Conservation (phyloP, 768 basidiomycete genomes). For the Russula vinacea region DNA sequence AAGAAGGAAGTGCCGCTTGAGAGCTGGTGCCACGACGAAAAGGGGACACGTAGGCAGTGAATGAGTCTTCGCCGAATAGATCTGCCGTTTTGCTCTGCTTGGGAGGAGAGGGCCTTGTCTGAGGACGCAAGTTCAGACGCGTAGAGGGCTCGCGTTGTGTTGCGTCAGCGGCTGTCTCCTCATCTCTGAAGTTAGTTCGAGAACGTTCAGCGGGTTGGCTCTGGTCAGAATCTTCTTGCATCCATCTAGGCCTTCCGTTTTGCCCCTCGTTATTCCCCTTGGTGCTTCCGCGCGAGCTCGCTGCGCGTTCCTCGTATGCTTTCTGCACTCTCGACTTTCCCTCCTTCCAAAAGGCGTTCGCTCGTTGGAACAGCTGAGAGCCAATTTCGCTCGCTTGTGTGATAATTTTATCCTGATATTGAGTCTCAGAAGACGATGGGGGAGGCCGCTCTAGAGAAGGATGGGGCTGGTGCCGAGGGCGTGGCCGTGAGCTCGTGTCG, state of each 20-base stretch:
- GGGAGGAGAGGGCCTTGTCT: conserved; percentile 27
- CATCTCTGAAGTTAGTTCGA: conserved; percentile 40
- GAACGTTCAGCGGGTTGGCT: conserved; percentile 32
- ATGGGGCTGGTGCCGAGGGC: conserved; percentile 15
- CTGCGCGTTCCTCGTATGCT: conserved; percentile 73
- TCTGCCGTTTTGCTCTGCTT: conserved; percentile 35
- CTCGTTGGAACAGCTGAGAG: conserved; percentile 73
- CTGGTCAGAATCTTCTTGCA: conserved; percentile 46
- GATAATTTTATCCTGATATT: conserved; percentile 64
- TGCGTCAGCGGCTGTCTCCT: conserved; percentile 34
- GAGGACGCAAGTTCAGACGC: conserved; percentile 26
- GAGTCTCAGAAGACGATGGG: conserved; percentile 21
- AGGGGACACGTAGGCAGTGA: conserved; percentile 31
- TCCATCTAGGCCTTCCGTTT: conserved; percentile 58
- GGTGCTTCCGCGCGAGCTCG: conserved; percentile 27
- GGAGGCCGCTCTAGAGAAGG: conserved; percentile 12
- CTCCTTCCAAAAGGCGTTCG: conserved; percentile 82
- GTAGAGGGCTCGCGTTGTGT: conserved; percentile 26
- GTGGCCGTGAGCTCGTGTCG: conserved; percentile 32
- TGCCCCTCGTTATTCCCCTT: conserved; percentile 13
- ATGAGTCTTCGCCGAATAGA: conserved; percentile 41
- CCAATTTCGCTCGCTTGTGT: conserved; percentile 87
- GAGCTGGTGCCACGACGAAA: conserved; percentile 22
- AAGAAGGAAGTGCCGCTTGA: conserved; percentile 6
- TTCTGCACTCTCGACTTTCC: conserved; percentile 78